These are phyloP conservation scores for Rhizoclosmatium sp. DNA, from an alignment of 192 early-diverging fungal genomes.

Conservation along the genomic window DNA sequence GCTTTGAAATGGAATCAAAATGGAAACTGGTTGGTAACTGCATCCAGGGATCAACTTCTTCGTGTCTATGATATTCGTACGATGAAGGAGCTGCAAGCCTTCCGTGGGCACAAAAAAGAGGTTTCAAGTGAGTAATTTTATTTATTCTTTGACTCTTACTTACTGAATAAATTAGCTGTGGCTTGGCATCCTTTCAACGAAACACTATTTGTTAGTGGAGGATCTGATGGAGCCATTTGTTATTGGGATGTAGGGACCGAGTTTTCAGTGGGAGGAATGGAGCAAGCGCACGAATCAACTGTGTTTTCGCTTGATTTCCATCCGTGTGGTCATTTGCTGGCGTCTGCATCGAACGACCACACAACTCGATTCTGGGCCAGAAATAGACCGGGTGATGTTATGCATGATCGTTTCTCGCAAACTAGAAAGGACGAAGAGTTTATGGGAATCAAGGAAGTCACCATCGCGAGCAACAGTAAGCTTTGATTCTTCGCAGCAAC, in stretches of 20 bases:
- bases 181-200: conserved; percentile 98
- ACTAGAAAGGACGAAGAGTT: conserved; percentile 44
- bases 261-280: conserved; percentile 60
- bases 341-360: conserved; percentile 94
- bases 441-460: conserved; percentile 38
- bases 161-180: conserved; percentile 60
- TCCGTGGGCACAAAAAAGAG: conserved; percentile 88
- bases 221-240: conserved; percentile 84
- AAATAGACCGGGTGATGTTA: conserved; percentile 81
- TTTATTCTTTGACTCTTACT: conserved; percentile 11
- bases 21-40: conserved; percentile 95
- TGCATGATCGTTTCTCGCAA: conserved; percentile 59
- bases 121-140: conserved; percentile 72
- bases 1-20: conserved; percentile 94
- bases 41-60: conserved; percentile 87
- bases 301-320: conserved; percentile 98
- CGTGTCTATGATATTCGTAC: conserved; percentile 95
- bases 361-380: conserved; percentile 96
- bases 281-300: conserved; percentile 85
- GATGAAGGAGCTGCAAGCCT: conserved; percentile 88
- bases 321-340: conserved; percentile 93
- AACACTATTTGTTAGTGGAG: conserved; percentile 87
- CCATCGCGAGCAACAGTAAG: conserved; percentile 31
- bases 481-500: not conserved
- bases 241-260: conserved; percentile 85